Evolutionary conservation across 768 basidiomycete genomes (phyloP).

Genomic region (Imleria badia): DNA sequence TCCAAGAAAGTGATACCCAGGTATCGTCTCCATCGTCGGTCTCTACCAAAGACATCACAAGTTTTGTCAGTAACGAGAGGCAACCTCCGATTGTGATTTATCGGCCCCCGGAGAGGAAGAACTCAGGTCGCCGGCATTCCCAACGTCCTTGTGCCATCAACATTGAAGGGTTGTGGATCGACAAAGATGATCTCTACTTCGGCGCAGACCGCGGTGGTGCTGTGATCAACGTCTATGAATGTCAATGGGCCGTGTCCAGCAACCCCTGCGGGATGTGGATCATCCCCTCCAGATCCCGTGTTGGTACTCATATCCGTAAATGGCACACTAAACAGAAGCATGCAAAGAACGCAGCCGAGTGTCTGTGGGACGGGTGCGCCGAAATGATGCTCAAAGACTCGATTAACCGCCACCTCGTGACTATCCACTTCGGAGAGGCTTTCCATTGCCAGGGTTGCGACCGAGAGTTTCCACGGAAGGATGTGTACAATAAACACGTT

Average conservation of each 20-base stretch:
- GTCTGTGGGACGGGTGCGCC: slow-evolving; percentile 3
- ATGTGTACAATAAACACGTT: slow-evolving; percentile 2
- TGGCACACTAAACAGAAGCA: background rate
- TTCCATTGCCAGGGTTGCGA: slow-evolving; percentile 1
- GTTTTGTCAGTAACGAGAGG: no score
- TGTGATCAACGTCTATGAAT: slow-evolving; percentile 5
- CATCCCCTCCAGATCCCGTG: background rate
- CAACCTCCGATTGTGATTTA: no score
- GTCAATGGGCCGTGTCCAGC: slow-evolving; percentile 2
- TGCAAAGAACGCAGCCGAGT: background rate
- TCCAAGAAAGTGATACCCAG: no score
- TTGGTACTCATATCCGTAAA: slow-evolving; percentile 2
- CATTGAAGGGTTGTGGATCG: no score
- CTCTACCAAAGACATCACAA: no score
- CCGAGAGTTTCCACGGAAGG: background rate
- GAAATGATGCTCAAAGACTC: background rate
- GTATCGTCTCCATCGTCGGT: no score
- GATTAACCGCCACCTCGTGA: slow-evolving; percentile 5
- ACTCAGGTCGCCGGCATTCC: no score
- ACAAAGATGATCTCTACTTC: no score
- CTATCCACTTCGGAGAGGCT: background rate
- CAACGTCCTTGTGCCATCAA: no score
- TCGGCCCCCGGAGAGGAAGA: no score
- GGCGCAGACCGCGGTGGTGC: no score
- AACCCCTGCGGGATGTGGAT: slow-evolving; percentile 9